Percentiles rank a stretch among this genome's conserved stretches.
These are phyloP conservation scores for Candida boidinii DNA, from an alignment of 805 yeast species.

Conservation along the genomic window DNA sequence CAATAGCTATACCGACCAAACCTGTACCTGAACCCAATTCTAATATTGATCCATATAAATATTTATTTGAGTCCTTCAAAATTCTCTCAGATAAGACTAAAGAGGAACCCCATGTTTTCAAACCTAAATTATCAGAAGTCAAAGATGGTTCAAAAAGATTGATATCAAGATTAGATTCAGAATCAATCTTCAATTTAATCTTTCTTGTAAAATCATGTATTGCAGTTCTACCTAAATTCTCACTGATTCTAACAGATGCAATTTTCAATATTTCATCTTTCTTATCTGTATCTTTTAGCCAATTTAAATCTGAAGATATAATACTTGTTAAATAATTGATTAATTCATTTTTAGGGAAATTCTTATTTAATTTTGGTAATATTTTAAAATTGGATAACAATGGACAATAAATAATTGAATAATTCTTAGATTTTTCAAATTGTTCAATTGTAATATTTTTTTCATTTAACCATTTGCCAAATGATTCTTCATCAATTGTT, in stretches of 20 bases:
- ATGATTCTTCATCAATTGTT: conserved; percentile 4
- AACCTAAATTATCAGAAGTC: conserved; percentile 79
- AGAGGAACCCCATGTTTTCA: conserved; percentile 96
- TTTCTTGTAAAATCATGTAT: conserved; percentile 61
- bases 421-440: conserved; percentile 25
- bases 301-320: conserved; percentile 37
- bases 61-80: conserved; percentile 13
- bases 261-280: conserved; percentile 37
- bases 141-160: conserved; percentile 71
- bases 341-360: conserved; percentile 23
- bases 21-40: conserved; percentile 98
- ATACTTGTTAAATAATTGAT: conserved; percentile 41
- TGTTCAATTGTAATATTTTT: conserved; percentile 23
- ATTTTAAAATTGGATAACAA: conserved; percentile 17
- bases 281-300: conserved; percentile 31
- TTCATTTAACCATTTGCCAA: too few species aligned
- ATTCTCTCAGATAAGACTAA: conserved; percentile 55
- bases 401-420: conserved; percentile 35
- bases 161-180: conserved; percentile 24
- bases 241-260: conserved; percentile 63
- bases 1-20: conserved; percentile 68
- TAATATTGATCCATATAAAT: conserved; percentile 30
- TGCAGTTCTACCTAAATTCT: conserved; percentile 79
- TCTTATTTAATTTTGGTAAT: conserved; percentile 20
- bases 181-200: conserved; percentile 42